Evolutionary conservation across 106 monocot genomes (phyloP).

Genomic region (Chionographis japonica): DNA sequence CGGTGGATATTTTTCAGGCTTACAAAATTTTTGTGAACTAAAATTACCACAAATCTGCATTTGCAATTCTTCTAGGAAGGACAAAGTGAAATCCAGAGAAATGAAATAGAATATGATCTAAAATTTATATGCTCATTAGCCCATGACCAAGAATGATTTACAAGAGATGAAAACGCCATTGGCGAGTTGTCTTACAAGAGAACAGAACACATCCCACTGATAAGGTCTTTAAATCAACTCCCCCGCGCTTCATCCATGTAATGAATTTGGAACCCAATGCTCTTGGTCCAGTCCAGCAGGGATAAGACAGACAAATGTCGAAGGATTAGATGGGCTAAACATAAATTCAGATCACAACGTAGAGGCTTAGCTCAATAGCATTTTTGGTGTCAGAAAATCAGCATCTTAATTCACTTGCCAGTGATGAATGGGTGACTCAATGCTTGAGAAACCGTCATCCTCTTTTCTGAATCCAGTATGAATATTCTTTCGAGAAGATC

Average conservation of each 20-base stretch:
- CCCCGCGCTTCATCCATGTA: slow-evolving; percentile 37
- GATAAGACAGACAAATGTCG: slow-evolving; percentile 46
- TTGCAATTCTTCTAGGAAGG: not conserved
- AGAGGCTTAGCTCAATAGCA: slow-evolving; percentile 47
- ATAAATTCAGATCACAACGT: slow-evolving; percentile 45
- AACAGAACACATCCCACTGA: slow-evolving; percentile 75
- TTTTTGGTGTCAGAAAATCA: slow-evolving; percentile 55
- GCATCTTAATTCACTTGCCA: slow-evolving; percentile 95
- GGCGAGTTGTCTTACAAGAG: slow-evolving; percentile 92
- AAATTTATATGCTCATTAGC: slow-evolving; percentile 12
- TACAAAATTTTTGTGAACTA: not conserved
- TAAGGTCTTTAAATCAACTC: slow-evolving; percentile 45
- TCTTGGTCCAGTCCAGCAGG: slow-evolving; percentile 39
- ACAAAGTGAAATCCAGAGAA: not conserved
- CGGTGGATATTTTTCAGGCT: not conserved
- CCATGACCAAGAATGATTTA: slow-evolving; percentile 50
- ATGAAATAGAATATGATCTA: slow-evolving; percentile 5
- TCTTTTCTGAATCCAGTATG: slow-evolving; percentile 95
- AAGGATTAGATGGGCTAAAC: slow-evolving; percentile 54
- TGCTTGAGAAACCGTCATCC: slow-evolving; percentile 95
- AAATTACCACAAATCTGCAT: not conserved
- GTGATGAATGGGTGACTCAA: slow-evolving; percentile 97
- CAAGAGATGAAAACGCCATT: slow-evolving; percentile 59
- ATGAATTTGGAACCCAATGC: slow-evolving; percentile 26
- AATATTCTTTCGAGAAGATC: slow-evolving; percentile 93